Percentiles rank a stretch among this genome's conserved stretches.
Evolutionary conservation across 306 rosid genomes (phyloP).

Genomic region (Glycyrrhiza uralensis): DNA sequence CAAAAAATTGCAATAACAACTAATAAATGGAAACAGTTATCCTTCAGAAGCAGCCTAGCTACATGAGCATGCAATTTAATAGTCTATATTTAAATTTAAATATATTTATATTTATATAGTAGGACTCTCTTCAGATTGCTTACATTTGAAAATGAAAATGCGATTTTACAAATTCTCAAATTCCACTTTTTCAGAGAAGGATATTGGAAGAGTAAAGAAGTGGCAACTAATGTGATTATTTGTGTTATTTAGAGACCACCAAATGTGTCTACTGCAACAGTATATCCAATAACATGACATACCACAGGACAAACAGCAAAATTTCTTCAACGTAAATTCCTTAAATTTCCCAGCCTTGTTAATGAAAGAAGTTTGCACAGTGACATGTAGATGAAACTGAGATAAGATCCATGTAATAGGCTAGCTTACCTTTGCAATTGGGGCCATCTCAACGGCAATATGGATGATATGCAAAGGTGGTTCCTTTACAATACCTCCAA

Average conservation of each 20-base stretch:
- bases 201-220: not conserved
- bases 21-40: not conserved
- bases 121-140: not conserved
- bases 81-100: not conserved
- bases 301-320: not conserved
- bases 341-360: not conserved
- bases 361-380: conserved; percentile 1
- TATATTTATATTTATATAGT: not conserved
- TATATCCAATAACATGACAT: not conserved
- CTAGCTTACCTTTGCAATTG: conserved; percentile 79
- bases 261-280: not conserved
- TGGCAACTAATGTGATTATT: not conserved
- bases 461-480: conserved; percentile 93
- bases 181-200: not conserved
- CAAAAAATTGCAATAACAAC: not conserved
- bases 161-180: not conserved
- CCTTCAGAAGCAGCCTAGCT: conserved; percentile 6
- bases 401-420: conserved; percentile 6
- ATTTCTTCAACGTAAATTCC: not conserved
- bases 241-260: not conserved
- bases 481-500: conserved; percentile 77
- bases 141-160: not conserved
- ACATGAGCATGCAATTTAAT: not conserved
- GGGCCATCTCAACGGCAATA: conserved; percentile 97
- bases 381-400: not conserved